Evolutionary conservation across 768 basidiomycete species (phyloP).

Genomic region (Cyclocybe aegerita): DNA sequence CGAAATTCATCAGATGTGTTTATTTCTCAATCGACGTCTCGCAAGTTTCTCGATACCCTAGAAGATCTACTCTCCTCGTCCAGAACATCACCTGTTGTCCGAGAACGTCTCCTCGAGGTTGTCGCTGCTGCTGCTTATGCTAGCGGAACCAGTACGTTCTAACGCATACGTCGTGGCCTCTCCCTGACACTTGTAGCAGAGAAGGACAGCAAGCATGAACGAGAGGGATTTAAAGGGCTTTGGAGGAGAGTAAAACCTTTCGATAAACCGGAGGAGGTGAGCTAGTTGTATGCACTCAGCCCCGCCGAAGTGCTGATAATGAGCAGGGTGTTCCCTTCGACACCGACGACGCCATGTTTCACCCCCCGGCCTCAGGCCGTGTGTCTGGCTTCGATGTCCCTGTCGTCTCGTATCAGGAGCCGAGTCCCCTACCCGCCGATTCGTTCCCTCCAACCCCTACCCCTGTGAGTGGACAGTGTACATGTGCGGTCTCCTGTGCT

Average conservation of each 20-base stretch:
- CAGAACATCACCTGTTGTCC: conserved; percentile 75
- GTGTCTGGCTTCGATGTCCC: conserved; percentile 38
- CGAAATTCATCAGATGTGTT: conserved; percentile 76
- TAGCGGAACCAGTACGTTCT: conserved; percentile 41
- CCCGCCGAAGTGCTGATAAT: not conserved
- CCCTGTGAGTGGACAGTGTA: conserved; percentile 9
- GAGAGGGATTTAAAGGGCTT: conserved; percentile 61
- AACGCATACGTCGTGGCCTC: not conserved
- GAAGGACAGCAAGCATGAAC: conserved; percentile 23
- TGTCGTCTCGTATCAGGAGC: conserved; percentile 36
- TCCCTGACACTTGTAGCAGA: conserved; percentile 6
- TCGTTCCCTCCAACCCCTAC: conserved; percentile 24
- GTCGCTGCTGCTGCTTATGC: conserved; percentile 80
- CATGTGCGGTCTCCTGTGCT: not conserved
- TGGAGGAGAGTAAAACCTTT: conserved; percentile 81
- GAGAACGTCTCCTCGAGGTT: conserved; percentile 78
- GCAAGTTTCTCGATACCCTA: conserved; percentile 78
- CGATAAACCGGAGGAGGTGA: conserved; percentile 79
- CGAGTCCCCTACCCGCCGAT: conserved; percentile 27
- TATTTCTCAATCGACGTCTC: conserved; percentile 63
- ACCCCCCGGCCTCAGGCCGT: conserved; percentile 51
- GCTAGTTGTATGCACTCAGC: conserved; percentile 12
- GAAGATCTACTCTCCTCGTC: conserved; percentile 68
- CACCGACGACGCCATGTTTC: conserved; percentile 78
- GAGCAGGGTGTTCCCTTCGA: conserved; percentile 74